Evolutionary conservation across 345 rosid species (phyloP), one percentile per base, ranked within the genome.

Genomic region (Gossypium turneri): DNA sequence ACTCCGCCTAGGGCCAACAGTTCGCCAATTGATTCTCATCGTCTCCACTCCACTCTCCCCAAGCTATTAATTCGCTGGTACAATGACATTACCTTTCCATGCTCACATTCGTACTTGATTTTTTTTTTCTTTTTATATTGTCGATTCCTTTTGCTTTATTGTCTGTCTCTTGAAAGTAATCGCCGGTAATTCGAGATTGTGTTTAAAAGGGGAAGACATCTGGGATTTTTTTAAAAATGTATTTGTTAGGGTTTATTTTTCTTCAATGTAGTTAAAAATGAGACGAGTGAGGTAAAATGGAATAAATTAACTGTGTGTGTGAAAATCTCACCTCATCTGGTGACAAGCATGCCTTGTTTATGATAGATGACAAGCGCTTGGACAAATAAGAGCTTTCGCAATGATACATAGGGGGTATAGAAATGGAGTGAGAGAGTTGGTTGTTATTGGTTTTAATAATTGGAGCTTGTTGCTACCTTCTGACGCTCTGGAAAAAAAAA

Each of bases 281-380:
- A 85, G 84, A 65, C 78, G 82, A 76, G 75, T 65, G 67, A 87
- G 96, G 96, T 85, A 87, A 86, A 84, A 60, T 88, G 84, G 78
- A 80, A 89, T 80, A 51, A 24, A 59, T 24, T 2, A 24, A 59
- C 12, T 84, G 78, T 81, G 67, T 73, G 81, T 86, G 79, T 84
- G 75, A 44, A 20, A 78, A 78, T 79, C 66, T 85, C 88, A 87
- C 87, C 82, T 84, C 86, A 85, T 89, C 79, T 85, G 86, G 85
- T 92, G 94, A 94, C 92, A 86, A 86, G 64, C 75, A 87, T 94
- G 91, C 93, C 92, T 94, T 90, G 86, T 92, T 87, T 85, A 89
- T 92, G 92, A 87, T 91, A 91, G 94, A 94, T 94, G 92, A 82
- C 94, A 90, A 92, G 93, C 91, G 92, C 92, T 89, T 92, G 97